Evolutionary conservation across 2,329 filamentous ascomycete genomes (phyloP).

Genomic region (Calonectria pauciramosa): DNA sequence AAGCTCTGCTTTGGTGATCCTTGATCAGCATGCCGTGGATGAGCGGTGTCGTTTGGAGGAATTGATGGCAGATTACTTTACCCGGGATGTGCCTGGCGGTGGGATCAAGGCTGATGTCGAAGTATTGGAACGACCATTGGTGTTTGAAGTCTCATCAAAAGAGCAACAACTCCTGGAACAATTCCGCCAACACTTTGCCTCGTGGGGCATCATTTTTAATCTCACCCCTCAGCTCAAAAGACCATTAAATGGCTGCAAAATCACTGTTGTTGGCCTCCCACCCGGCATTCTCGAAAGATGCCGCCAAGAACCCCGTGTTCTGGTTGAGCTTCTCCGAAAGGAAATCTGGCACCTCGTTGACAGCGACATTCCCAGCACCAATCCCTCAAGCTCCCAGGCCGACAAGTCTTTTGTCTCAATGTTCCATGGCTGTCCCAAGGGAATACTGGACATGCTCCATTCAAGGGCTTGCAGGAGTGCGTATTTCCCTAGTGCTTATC

Average conservation of each 20-base stretch:
- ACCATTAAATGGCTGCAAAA: conserved; percentile 24
- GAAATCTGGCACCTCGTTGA: conserved; percentile 79
- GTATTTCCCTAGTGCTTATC: conserved; percentile 23
- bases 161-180: conserved; percentile 73
- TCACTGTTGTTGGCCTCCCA: conserved; percentile 74
- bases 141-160: conserved; percentile 73
- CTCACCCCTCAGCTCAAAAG: conserved; percentile 40
- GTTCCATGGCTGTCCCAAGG: conserved; percentile 79
- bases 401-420: conserved; percentile 68
- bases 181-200: conserved; percentile 69
- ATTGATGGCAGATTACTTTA: conserved; percentile 72
- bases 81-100: neutral
- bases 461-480: conserved; percentile 81
- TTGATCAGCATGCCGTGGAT: conserved; percentile 96
- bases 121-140: conserved; percentile 65
- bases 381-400: conserved; percentile 4
- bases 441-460: conserved; percentile 82
- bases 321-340: conserved; percentile 80
- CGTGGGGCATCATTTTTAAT: conserved; percentile 83
- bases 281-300: conserved; percentile 83
- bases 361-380: conserved; percentile 39
- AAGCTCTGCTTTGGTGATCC: conserved; percentile 75
- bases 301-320: conserved; percentile 76
- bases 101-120: conserved; percentile 49
- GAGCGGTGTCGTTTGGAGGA: conserved; percentile 86